A percentile compares a stretch with the other conserved stretches of the same genome.
Evolutionary conservation across 2,329 filamentous ascomycete species (phyloP).

Genomic region (Exserohilum turcica): DNA sequence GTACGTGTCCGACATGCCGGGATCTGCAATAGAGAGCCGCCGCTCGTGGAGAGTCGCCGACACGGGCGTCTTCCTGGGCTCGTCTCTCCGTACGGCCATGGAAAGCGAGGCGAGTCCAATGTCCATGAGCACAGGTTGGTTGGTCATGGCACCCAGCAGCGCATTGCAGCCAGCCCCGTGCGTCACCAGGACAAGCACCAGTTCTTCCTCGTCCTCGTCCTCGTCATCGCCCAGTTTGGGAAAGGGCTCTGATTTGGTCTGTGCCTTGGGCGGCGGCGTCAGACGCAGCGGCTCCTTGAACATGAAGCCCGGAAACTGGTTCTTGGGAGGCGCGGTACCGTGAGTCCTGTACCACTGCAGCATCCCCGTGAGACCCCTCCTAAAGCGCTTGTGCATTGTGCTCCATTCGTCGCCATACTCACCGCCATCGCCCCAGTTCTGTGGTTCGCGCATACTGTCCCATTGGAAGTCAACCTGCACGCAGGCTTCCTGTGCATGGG

Average conservation of each 20-base stretch:
- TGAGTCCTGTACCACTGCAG: conserved; percentile 78
- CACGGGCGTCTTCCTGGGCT: conserved; percentile 33
- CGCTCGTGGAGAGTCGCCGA: conserved; percentile 34
- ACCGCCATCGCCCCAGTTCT: conserved; percentile 86
- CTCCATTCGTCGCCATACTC: conserved; percentile 94
- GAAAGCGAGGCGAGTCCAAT: conserved; percentile 89
- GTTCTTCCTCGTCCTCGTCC: conserved; percentile 65
- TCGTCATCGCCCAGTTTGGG: conserved; percentile 45
- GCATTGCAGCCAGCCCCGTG: conserved; percentile 97
- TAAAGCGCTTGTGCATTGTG: conserved; percentile 89
- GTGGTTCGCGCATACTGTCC: conserved; percentile 83
- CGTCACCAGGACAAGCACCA: conserved; percentile 85
- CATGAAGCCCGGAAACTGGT: conserved; percentile 41
- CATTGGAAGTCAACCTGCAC: conserved; percentile 90
- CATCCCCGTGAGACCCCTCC: conserved; percentile 76
- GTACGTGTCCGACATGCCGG: conserved; percentile 63
- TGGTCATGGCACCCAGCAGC: conserved; percentile 86
- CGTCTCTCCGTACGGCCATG: conserved; percentile 64
- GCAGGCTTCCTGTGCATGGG: conserved; percentile 87
- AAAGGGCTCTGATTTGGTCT: conserved; percentile 34
- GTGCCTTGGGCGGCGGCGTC: conserved; percentile 20
- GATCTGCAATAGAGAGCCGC: conserved; percentile 50
- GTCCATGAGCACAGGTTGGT: conserved; percentile 88
- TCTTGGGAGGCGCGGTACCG: conserved; percentile 44
- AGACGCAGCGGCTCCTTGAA: conserved; percentile 28